Conservation (phyloP, 1,284 basidiomycete genomes). For the Dichomitus squalens region DNA sequence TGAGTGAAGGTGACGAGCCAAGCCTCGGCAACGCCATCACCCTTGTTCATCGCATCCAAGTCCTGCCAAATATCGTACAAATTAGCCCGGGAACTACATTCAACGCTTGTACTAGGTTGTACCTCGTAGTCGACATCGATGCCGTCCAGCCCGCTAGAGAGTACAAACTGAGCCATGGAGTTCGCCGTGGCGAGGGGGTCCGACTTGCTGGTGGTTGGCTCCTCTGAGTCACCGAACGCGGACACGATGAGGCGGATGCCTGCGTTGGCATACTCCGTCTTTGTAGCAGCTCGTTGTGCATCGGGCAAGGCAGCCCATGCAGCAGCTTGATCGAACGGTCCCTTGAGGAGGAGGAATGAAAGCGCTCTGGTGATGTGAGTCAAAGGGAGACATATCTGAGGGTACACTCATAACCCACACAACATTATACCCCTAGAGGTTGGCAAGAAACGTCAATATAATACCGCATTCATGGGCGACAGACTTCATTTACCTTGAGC, state of each 20-base stretch:
- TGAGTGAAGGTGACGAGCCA: slow-evolving; percentile 44
- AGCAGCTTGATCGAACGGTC: slow-evolving; percentile 12
- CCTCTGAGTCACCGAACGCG: slow-evolving; percentile 51
- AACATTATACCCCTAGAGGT: slow-evolving; percentile 17
- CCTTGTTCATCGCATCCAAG: slow-evolving; percentile 45
- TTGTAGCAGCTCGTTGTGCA: slow-evolving; percentile 36
- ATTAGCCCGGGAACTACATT: too few species aligned
- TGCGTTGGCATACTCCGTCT: slow-evolving; percentile 44
- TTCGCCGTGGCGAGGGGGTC: slow-evolving; percentile 45
- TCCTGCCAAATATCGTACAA: too few species aligned
- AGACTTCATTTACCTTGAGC: slow-evolving; percentile 2
- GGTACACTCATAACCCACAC: too few species aligned
- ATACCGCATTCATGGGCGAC: not conserved
- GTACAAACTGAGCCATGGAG: slow-evolving; percentile 45
- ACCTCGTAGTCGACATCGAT: slow-evolving; percentile 62
- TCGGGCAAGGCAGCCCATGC: slow-evolving; percentile 10
- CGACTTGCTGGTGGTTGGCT: slow-evolving; percentile 47
- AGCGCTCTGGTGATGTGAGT: too few species aligned
- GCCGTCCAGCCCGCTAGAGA: slow-evolving; percentile 45
- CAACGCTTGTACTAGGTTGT: too few species aligned
- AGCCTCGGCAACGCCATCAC: slow-evolving; percentile 39
- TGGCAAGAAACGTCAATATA: not conserved
- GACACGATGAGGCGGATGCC: slow-evolving; percentile 51
- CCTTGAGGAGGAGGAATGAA: slow-evolving; percentile 17
- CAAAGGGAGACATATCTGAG: too few species aligned